phyloP scores from a whole-genome alignment of 352 stramenopile genomes.

The Phytophthora hybrid region DNA sequence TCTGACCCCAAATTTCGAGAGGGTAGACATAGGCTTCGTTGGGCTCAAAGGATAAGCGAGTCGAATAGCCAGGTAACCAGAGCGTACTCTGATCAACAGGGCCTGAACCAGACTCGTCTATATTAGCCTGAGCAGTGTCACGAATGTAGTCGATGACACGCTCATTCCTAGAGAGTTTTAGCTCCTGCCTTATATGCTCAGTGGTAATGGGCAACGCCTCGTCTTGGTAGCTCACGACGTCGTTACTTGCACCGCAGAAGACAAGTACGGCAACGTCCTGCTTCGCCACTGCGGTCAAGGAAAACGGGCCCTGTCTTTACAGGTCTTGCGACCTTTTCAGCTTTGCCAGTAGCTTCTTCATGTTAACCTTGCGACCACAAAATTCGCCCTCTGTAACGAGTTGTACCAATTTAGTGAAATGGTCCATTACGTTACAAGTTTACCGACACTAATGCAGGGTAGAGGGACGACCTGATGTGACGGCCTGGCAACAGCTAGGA shows the following conservation, averaged over 20 bases:
- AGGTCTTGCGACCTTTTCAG: background rate
- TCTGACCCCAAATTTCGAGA: background rate
- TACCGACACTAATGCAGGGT: background rate
- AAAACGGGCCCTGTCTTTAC: background rate
- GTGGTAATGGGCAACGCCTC: background rate
- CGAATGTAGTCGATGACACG: background rate
- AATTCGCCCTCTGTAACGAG: background rate
- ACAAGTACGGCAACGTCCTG: background rate
- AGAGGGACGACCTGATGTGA: background rate
- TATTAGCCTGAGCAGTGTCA: background rate
- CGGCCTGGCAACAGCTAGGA: background rate
- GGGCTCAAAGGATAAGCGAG: background rate
- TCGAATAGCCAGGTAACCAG: background rate
- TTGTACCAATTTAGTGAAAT: background rate
- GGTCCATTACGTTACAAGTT: background rate
- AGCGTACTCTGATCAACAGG: background rate
- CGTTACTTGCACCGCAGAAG: background rate
- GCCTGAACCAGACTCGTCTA: background rate
- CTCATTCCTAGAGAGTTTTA: background rate
- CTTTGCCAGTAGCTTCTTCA: background rate
- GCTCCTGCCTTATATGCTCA: background rate
- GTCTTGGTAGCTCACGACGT: background rate
- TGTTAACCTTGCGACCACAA: background rate
- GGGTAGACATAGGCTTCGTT: background rate
- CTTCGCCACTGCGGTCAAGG: background rate